Evolutionary conservation across 805 yeast species (phyloP), one percentile per base, ranked within the genome.

Genomic region (Candida pseudofarinosa): DNA sequence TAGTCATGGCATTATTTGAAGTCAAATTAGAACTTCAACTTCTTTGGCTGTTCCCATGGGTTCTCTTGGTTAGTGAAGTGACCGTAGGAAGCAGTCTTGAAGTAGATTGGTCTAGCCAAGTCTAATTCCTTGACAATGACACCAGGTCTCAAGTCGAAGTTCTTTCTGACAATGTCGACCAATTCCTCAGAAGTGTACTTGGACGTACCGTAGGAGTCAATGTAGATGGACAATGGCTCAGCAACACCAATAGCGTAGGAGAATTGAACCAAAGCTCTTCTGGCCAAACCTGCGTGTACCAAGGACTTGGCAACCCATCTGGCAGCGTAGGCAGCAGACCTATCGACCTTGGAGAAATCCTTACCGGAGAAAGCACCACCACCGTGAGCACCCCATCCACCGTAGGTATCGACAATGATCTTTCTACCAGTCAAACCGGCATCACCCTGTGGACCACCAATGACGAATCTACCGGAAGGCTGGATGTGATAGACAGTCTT

Each of bases 331-430:
- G 99, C 99, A 67, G 99, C 99, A 53, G 98, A 91, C 79, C 99
- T 88, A 74, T 93, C 99, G 64, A 93, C 99, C 81, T 93, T 93
- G 70, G 97, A 88, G 87, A 88, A 93, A 75, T 93, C 99, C 81
- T 93, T 93, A 74, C 99, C 99, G 53, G 96, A 86, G 89, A 93
- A 93, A 53, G 99, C 99, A 80, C 99, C 99, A 80, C 99, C 99
- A 76, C 99, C 99, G 80, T 93, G 99, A 64, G 99, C 98, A 75
- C 99, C 97, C 95, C 99, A 95, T 64, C 99, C 99, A 79, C 99
- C 99, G 77, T 93, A 93, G 54, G 99, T 95, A 74, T 93, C 99
- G 67, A 93, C 99, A 63, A 93, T 93, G 73, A 93, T 93, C 80
- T 93, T 93, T 79, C 99, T 88, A 73, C 99, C 99, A 57, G 99